Percentiles rank a stretch among this genome's conserved stretches.
phyloP scores from a whole-genome alignment of 2,329 filamentous ascomycete genomes.

The Alternaria longipes region DNA sequence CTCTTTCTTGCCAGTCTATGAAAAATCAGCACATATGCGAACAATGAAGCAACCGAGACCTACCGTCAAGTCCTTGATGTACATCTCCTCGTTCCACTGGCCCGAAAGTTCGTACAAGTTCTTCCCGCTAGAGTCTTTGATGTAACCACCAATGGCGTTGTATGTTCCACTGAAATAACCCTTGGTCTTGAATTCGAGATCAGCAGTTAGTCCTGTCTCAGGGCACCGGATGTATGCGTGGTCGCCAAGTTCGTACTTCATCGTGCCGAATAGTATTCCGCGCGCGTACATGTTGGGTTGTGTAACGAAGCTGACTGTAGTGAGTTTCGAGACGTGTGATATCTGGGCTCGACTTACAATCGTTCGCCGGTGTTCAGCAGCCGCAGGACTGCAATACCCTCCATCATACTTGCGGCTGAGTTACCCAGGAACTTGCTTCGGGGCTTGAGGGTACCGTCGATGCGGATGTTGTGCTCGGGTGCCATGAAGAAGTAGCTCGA shows the following conservation, averaged over 20 bases:
- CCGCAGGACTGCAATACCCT: conserved; percentile 87
- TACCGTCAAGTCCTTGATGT: conserved; percentile 82
- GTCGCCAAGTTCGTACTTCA: conserved; percentile 99
- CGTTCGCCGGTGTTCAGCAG: conserved; percentile 86
- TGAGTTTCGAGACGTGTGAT: conserved; percentile 16
- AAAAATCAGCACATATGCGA: conserved; percentile 10
- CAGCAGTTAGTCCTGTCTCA: conserved; percentile 83
- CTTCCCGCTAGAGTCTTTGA: conserved; percentile 88
- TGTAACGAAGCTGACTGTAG: conserved; percentile 75
- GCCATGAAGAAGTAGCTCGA: conserved; percentile 99
- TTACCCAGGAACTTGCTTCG: conserved; percentile 95
- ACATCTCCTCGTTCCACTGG: conserved; percentile 95
- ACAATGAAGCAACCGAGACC: conserved; percentile 35
- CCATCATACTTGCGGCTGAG: conserved; percentile 97
- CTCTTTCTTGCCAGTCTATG: conserved; percentile 87
- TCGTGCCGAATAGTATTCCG: conserved; percentile 96
- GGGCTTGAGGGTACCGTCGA: conserved; percentile 94
- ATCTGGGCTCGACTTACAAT: conserved; percentile 68
- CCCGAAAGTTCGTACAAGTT: conserved; percentile 88
- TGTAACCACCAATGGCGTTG: conserved; percentile 91
- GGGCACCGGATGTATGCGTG: conserved; percentile 93
- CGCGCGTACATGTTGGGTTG: conserved; percentile 99
- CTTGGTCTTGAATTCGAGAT: conserved; percentile 98
- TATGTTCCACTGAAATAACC: conserved; percentile 97
- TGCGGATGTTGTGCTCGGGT: conserved; percentile 89